Evolutionary conservation across 805 yeast genomes (phyloP).

Genomic region (Nakazawaea ishiwadae): DNA sequence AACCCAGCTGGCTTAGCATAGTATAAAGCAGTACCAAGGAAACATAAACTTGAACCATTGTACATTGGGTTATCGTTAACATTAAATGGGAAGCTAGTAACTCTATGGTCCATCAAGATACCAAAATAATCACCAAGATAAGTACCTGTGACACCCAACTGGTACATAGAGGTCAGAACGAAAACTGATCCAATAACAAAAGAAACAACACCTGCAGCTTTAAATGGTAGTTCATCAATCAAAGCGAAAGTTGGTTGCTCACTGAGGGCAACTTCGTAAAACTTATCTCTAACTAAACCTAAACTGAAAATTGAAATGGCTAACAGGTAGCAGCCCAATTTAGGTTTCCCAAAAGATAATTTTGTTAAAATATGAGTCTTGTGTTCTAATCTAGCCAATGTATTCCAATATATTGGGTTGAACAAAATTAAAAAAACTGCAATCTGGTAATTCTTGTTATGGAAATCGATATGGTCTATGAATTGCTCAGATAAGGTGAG

Average conservation of each 20-base stretch:
- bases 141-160: conserved; percentile 92
- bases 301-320: conserved; percentile 81
- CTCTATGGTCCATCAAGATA: conserved; percentile 85
- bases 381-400: conserved; percentile 85
- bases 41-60: conserved; percentile 84
- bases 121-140: conserved; percentile 97
- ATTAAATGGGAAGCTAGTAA: conserved; percentile 90
- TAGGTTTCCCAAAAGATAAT: conserved; percentile 58
- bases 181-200: conserved; percentile 75
- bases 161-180: conserved; percentile 84
- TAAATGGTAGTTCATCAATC: conserved; percentile 35
- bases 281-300: conserved; percentile 77
- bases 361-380: conserved; percentile 73
- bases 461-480: conserved; percentile 11
- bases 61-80: conserved; percentile 95
- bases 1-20: conserved; percentile 90
- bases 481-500: conserved; percentile 11
- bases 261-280: conserved; percentile 65
- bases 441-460: conserved; percentile 14
- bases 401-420: conserved; percentile 95
- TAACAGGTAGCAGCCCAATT: conserved; percentile 76
- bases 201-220: conserved; percentile 46
- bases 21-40: conserved; percentile 86
- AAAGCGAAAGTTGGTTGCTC: conserved; percentile 65
- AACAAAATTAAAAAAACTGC: conserved; percentile 71